Conservation (phyloP, 2,329 filamentous ascomycete species). For the Penicillium sp. region DNA sequence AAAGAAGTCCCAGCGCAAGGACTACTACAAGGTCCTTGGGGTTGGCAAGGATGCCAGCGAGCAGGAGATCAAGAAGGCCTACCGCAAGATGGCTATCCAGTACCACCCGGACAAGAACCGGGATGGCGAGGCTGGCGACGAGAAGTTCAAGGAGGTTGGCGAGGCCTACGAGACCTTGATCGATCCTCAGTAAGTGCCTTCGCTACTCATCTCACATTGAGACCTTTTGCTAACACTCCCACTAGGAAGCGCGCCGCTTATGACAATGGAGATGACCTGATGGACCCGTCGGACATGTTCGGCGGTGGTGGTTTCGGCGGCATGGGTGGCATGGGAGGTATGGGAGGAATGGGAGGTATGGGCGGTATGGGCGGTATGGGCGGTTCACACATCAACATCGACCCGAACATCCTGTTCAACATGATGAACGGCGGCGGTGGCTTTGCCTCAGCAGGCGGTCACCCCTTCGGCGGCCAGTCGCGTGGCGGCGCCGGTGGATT, state of each 20-base stretch:
- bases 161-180: slow-evolving; percentile 96
- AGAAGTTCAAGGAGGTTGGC: slow-evolving; percentile 94
- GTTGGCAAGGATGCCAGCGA: slow-evolving; percentile 81
- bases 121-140: slow-evolving; percentile 69
- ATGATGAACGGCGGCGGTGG: slow-evolving; percentile 67
- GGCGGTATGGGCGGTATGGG: slow-evolving; percentile 58
- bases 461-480: slow-evolving; percentile 33
- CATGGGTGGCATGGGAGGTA: slow-evolving; percentile 53
- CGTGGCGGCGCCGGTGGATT: slow-evolving; percentile 46
- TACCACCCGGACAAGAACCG: slow-evolving; percentile 98
- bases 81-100: slow-evolving; percentile 87
- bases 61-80: slow-evolving; percentile 88
- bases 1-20: slow-evolving; percentile 96
- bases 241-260: slow-evolving; percentile 78
- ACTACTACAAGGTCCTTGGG: slow-evolving; percentile 97
- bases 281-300: slow-evolving; percentile 85
- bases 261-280: slow-evolving; percentile 85
- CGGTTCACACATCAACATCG: slow-evolving; percentile 53
- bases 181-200: slow-evolving; percentile 71
- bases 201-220: background rate
- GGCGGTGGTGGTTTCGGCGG: slow-evolving; percentile 49
- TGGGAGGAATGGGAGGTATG: slow-evolving; percentile 50
- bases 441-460: slow-evolving; percentile 49
- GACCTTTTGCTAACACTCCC: slow-evolving; percentile 2
- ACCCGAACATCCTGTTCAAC: slow-evolving; percentile 73